A percentile compares a stretch with the other conserved stretches of the same genome.
Conservation (phyloP, 164 flowering plant species). For the Nymphaea colorata region DNA sequence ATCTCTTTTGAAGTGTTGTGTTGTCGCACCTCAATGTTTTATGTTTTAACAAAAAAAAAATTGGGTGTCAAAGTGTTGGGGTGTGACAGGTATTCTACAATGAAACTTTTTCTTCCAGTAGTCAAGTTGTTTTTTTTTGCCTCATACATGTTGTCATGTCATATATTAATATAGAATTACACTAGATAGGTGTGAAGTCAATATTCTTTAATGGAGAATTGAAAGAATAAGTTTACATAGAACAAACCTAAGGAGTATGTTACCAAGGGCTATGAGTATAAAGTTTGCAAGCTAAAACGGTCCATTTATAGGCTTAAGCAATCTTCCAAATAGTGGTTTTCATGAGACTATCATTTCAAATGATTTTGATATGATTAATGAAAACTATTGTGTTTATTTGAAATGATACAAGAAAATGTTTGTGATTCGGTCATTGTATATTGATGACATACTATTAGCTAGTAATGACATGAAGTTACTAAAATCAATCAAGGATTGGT, state of each 20-base stretch:
- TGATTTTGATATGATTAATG: not conserved
- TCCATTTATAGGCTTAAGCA: not conserved
- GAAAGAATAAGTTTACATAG: not conserved
- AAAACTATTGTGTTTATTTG: not conserved
- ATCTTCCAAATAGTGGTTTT: not conserved
- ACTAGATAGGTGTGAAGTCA: not conserved
- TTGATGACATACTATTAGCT: slow-evolving; percentile 2
- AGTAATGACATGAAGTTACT: not conserved
- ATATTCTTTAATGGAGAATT: slow-evolving; percentile 1
- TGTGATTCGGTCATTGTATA: not conserved
- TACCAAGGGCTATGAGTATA: not conserved
- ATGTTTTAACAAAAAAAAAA: no score
- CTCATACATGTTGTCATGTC: not conserved
- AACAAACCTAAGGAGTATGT: not conserved
- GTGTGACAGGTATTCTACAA: no score
- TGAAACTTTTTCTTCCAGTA: not conserved
- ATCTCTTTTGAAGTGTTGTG: no score
- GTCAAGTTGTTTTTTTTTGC: not conserved
- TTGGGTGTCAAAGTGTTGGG: no score
- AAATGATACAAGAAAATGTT: not conserved
- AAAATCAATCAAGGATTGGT: not conserved
- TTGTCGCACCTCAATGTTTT: no score
- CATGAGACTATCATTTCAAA: not conserved
- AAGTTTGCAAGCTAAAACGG: not conserved
- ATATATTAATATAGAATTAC: not conserved